A percentile compares a stretch with the other conserved stretches of the same genome.
Conservation (phyloP, 768 basidiomycete species). For the Exidia glandulosa region DNA sequence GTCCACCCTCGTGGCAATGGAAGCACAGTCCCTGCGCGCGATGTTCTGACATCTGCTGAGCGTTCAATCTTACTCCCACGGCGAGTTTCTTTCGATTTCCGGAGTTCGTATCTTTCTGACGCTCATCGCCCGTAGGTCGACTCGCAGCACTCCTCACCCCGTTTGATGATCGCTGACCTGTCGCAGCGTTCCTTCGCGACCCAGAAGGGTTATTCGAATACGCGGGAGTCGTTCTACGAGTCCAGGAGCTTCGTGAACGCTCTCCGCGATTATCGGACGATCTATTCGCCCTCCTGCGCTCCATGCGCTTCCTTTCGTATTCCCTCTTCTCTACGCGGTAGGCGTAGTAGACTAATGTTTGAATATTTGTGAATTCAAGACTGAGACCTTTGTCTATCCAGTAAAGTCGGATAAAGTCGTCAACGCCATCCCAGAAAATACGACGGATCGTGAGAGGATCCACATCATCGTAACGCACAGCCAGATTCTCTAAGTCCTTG, state of each 20-base stretch:
- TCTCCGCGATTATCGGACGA: neutral
- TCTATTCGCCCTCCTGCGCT: conserved; percentile 19
- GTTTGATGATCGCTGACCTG: accelerated
- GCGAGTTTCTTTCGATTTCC: neutral
- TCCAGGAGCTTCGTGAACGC: neutral
- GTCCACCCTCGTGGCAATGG: neutral
- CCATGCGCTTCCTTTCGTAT: neutral
- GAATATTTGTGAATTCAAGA: conserved; percentile 15
- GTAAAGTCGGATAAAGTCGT: conserved; percentile 14
- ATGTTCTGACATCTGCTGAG: neutral
- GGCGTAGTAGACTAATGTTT: conserved; percentile 12
- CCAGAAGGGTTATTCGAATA: neutral
- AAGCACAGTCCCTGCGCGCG: neutral
- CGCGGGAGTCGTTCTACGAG: neutral
- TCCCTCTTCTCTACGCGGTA: neutral
- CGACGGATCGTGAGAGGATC: conserved; percentile 18
- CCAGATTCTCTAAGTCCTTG: conserved; percentile 24
- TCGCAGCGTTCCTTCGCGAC: neutral
- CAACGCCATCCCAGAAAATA: conserved; percentile 25
- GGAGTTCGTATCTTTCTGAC: no score
- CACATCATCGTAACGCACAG: conserved; percentile 20
- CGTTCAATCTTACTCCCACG: neutral
- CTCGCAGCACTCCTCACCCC: neutral
- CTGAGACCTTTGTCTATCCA: conserved; percentile 22
- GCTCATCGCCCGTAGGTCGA: neutral